Evolutionary conservation across 2,329 filamentous ascomycete genomes (phyloP).

Genomic region (Clonostachys solani): DNA sequence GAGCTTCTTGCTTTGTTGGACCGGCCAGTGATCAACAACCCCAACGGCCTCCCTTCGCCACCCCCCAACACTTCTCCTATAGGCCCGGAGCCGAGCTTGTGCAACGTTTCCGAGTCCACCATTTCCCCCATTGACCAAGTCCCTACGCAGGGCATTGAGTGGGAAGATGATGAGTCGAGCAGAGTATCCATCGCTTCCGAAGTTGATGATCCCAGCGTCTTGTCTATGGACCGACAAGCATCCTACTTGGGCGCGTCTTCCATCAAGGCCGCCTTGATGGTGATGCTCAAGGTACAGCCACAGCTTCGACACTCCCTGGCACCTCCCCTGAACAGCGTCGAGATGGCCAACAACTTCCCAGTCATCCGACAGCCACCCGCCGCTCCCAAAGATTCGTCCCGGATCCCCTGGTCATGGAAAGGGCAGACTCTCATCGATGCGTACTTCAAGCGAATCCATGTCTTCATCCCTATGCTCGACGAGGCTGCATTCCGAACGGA

Average conservation of each 20-base stretch:
- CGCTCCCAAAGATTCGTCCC: slow-evolving; percentile 40
- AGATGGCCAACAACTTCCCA: slow-evolving; percentile 39
- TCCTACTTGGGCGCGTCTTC: slow-evolving; percentile 72
- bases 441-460: slow-evolving; percentile 72
- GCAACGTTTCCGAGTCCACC: slow-evolving; percentile 33
- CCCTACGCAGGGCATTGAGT: slow-evolving; percentile 58
- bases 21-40: slow-evolving; percentile 33
- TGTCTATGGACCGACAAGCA: slow-evolving; percentile 50
- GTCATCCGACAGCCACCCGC: slow-evolving; percentile 34
- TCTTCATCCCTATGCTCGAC: slow-evolving; percentile 70
- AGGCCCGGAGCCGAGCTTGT: slow-evolving; percentile 41
- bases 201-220: slow-evolving; percentile 51
- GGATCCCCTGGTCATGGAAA: slow-evolving; percentile 56
- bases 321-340: slow-evolving; percentile 39
- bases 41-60: slow-evolving; percentile 44
- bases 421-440: slow-evolving; percentile 67
- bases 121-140: slow-evolving; percentile 61
- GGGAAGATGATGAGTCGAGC: slow-evolving; percentile 59
- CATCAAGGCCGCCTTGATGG: slow-evolving; percentile 69
- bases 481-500: slow-evolving; percentile 67
- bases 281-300: slow-evolving; percentile 58
- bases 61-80: slow-evolving; percentile 45
- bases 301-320: slow-evolving; percentile 38
- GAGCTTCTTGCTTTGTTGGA: slow-evolving; percentile 56
- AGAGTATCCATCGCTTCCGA: slow-evolving; percentile 55